Percentiles rank a stretch among this genome's conserved stretches.
Conservation (phyloP, 352 stramenopile species). For the Globisporangium cederbergense region DNA sequence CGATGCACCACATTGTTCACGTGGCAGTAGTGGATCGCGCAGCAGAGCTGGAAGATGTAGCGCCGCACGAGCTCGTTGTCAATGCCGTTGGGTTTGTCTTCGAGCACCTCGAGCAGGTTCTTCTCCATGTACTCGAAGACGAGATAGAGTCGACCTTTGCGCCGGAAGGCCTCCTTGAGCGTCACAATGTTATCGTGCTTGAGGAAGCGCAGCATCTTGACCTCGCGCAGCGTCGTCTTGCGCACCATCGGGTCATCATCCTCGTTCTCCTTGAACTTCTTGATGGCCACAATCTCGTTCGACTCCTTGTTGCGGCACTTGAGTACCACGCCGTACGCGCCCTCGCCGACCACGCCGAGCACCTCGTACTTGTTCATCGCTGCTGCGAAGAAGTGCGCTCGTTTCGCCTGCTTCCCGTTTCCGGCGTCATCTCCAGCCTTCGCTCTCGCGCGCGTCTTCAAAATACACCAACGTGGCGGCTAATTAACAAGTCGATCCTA, state of each 20-base stretch:
- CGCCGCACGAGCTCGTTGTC: conserved; percentile 93
- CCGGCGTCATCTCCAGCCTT: conserved; percentile 10
- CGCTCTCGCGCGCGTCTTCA: not conserved
- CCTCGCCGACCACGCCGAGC: conserved; percentile 91
- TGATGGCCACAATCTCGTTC: conserved; percentile 98
- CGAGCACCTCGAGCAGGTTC: conserved; percentile 94
- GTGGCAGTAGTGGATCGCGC: conserved; percentile 97
- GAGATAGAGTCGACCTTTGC: conserved; percentile 94
- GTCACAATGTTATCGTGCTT: conserved; percentile 98
- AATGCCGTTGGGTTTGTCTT: conserved; percentile 87
- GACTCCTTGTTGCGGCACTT: conserved; percentile 95
- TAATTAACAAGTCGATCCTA: not conserved
- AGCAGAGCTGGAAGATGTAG: conserved; percentile 98
- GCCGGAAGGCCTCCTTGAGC: conserved; percentile 98
- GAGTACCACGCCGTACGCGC: conserved; percentile 92
- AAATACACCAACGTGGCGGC: not conserved
- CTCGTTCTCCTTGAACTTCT: conserved; percentile 97
- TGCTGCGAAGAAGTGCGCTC: conserved; percentile 15
- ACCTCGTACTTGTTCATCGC: conserved; percentile 95
- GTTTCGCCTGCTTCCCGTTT: not conserved
- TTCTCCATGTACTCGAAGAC: conserved; percentile 99
- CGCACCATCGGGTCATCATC: conserved; percentile 89
- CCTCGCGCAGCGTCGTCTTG: conserved; percentile 94
- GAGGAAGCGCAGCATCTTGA: conserved; percentile 98
- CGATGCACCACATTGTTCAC: conserved; percentile 95